Evolutionary conservation across 192 early-diverging fungal species (phyloP), one percentile per base, ranked within the genome.

Genomic region (Umbelopsis vinacea): DNA sequence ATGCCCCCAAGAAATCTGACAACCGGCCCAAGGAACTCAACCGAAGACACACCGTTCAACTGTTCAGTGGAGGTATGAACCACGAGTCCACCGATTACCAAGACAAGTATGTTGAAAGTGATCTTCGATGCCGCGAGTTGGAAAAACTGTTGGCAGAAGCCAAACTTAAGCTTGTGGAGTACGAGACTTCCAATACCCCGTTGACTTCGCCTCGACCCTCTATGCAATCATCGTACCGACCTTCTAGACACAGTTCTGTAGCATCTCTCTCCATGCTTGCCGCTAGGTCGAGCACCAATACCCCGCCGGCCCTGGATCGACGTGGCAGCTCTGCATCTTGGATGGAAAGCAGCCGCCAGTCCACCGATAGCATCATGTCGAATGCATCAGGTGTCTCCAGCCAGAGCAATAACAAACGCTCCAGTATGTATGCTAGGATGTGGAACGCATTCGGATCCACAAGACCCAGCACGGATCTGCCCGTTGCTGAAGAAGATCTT

Each of bases 91-190:
- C 40, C n/a, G 73, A 79, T 50, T 80, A 80, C 69, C 79, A 80
- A 63, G 26, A 54, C 11, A 80, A 76, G 33, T 80, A 74, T 37
- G 68, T 76, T 22, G 79, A 80, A 22, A 70, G 69, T 29, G 79
- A 80, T 47, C 40, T 76, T 10, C 75, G 79, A 24, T 81, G 79
- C 54, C 72, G 79, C 14, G 79, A 81, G 12, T 53, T 81, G 21
- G 79, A 81, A 33, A 76, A 77, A 68, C n/a, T 81, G 14, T 48
- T 81, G 40, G 79, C 79, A 9, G 79, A 81, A 48, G 55, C 79
- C 15, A 81, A 81, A 63, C 52, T 71, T 26, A 81, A 77, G 57
- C 43, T 81, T n/a, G 79, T 72, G 0, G 69, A 77, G 47, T 71
- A 69, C 35, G 74, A 80, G 50, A 68, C 74, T 19, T 38, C 69